phyloP scores from a whole-genome alignment of 441 rosid genomes.

The Populus trichocarpa region DNA sequence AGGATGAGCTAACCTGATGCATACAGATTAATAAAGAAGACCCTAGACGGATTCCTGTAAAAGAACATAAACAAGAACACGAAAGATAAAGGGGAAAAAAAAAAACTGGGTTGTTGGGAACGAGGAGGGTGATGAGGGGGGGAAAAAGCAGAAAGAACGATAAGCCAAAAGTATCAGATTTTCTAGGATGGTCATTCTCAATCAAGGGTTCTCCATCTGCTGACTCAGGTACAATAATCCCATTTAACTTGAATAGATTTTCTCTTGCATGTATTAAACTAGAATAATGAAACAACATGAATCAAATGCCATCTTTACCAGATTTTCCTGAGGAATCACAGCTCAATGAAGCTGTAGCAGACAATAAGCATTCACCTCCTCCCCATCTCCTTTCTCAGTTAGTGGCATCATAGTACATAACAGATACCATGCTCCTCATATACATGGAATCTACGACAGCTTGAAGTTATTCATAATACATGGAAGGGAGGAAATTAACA shows the following conservation, averaged over 20 bases:
- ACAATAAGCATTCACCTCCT: constrained; percentile 13
- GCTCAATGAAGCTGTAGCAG: constrained; percentile 13
- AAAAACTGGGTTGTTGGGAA: constrained; percentile 37
- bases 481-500: constrained; percentile 16
- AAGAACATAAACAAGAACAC: too few relatives aligned
- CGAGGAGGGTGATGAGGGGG: constrained; percentile 41
- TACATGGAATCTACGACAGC: constrained; percentile 30
- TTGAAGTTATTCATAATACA: constrained; percentile 8
- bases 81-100: too few relatives aligned
- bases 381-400: constrained; percentile 15
- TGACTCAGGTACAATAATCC: background rate
- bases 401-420: constrained; percentile 20
- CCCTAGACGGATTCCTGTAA: background rate
- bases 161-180: background rate
- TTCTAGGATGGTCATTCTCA: constrained; percentile 52
- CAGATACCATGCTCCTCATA: constrained; percentile 25
- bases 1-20: constrained; percentile 75
- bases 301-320: constrained; percentile 1
- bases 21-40: background rate
- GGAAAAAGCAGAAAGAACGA: constrained; percentile 63
- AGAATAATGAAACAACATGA: background rate
- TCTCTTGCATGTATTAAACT: constrained; percentile 39
- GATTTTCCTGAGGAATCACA: constrained; percentile 5
- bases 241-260: constrained; percentile 15
- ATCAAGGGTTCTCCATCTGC: constrained; percentile 51